phyloP scores from a whole-genome alignment of 495 filamentous ascomycete species.

The Annulohypoxylon stygium region DNA sequence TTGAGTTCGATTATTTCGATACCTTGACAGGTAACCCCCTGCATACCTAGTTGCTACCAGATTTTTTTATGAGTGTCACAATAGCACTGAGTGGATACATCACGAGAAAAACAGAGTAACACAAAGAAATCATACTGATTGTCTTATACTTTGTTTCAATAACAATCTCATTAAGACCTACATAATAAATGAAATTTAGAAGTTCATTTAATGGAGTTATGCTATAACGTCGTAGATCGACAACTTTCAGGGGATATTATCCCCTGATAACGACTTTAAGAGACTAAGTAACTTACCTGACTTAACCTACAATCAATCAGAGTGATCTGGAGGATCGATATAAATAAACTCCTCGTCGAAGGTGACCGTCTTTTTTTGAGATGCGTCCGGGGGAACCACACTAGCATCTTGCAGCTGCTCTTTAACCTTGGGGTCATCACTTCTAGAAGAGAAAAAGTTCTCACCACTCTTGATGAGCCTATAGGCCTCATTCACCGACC shows the following conservation, averaged over 20 bases:
- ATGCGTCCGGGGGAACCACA: neutral
- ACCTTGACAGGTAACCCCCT: neutral
- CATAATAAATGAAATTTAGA: too few species aligned
- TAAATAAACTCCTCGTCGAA: neutral
- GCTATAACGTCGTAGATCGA: too few species aligned
- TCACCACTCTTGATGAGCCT: conserved; percentile 6
- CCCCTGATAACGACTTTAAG: too few species aligned
- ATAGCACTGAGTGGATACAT: too few species aligned
- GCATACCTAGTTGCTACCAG: neutral
- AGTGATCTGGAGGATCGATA: neutral
- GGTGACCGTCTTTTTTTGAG: neutral
- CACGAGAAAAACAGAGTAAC: conserved; percentile 27
- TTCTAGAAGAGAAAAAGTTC: neutral
- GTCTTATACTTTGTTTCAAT: too few species aligned
- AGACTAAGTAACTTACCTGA: too few species aligned
- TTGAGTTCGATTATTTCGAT: neutral
- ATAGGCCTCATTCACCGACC: conserved; percentile 4
- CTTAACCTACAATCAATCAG: too few species aligned
- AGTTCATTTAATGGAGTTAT: too few species aligned
- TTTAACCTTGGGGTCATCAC: neutral
- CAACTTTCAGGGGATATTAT: too few species aligned
- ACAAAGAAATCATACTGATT: neutral
- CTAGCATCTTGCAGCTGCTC: neutral
- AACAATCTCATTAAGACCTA: too few species aligned
- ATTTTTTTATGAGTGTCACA: neutral